Evolutionary conservation across 192 early-diverging fungal genomes (phyloP).

Genomic region (Jimgerdemannia lactiflua): DNA sequence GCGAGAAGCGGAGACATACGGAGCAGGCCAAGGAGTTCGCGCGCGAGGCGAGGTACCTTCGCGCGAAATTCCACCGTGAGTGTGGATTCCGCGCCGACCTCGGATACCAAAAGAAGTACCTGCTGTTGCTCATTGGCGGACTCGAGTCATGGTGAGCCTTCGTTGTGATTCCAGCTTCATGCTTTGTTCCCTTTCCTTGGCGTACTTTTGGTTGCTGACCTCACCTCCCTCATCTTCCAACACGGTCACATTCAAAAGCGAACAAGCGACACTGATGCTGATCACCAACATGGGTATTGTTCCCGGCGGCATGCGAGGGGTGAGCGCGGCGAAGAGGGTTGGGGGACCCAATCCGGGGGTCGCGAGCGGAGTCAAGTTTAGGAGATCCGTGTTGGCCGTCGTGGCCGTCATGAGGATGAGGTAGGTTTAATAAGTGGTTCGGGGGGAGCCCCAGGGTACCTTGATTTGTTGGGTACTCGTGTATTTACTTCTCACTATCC

Average conservation of each 20-base stretch:
- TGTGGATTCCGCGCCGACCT: constrained; percentile 17
- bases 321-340: neutral
- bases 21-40: constrained; percentile 8
- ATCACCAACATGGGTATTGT: neutral
- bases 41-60: constrained; percentile 1
- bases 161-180: neutral
- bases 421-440: neutral
- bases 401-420: neutral
- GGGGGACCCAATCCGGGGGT: neutral
- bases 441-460: too few relatives aligned
- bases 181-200: too few relatives aligned
- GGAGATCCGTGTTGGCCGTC: neutral
- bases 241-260: neutral
- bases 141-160: neutral
- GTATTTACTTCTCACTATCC: too few relatives aligned
- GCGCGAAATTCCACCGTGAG: constrained; percentile 13
- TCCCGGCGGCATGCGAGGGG: neutral
- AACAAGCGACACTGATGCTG: neutral
- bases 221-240: too few relatives aligned
- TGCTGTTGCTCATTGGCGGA: constrained; percentile 19
- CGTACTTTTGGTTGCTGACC: too few relatives aligned
- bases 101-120: constrained; percentile 21
- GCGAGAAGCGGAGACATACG: neutral
- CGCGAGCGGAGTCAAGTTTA: neutral
- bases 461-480: too few relatives aligned